Evolutionary conservation across 176 grass and related monocot genomes (phyloP).

Genomic region (Aegilops sharonensis): DNA sequence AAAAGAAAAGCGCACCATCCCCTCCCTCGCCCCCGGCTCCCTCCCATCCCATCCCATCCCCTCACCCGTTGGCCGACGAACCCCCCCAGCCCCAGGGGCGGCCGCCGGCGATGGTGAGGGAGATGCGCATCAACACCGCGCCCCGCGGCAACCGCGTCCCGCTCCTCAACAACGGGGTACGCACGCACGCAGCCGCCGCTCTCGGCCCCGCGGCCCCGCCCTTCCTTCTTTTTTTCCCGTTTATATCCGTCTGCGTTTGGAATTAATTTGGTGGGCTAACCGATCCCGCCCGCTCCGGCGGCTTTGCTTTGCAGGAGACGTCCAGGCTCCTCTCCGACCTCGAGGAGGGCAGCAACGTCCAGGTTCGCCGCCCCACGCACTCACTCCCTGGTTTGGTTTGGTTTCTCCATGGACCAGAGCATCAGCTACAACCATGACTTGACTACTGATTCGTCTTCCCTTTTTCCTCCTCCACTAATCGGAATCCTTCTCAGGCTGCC

Average conservation of each 20-base stretch:
- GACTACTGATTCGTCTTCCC: neutral
- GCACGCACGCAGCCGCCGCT: neutral
- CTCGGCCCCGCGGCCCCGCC: neutral
- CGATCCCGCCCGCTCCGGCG: neutral
- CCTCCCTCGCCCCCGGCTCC: too few relatives aligned
- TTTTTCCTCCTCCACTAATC: neutral
- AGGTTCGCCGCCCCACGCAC: conserved; percentile 31
- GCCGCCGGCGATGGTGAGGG: conserved; percentile 45
- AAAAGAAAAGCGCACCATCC: neutral
- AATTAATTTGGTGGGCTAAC: neutral
- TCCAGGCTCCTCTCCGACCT: conserved; percentile 54
- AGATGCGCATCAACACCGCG: conserved; percentile 53
- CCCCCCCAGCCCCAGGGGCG: neutral
- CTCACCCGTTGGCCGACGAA: conserved; percentile 9
- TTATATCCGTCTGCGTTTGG: neutral
- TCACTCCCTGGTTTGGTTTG: neutral
- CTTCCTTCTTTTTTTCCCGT: neutral
- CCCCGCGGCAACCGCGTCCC: conserved; percentile 36
- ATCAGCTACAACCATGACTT: neutral
- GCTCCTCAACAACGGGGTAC: conserved; percentile 54
- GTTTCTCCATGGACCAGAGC: neutral
- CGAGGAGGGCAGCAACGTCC: conserved; percentile 81
- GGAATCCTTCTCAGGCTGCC: conserved; percentile 42
- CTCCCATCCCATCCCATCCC: neutral
- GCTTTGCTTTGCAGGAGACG: conserved; percentile 50